A percentile compares a stretch with the other conserved stretches of the same genome.
Evolutionary conservation across 805 yeast species (phyloP).

Genomic region (baker's yeast (Saccharomyces cerevisiae)): DNA sequence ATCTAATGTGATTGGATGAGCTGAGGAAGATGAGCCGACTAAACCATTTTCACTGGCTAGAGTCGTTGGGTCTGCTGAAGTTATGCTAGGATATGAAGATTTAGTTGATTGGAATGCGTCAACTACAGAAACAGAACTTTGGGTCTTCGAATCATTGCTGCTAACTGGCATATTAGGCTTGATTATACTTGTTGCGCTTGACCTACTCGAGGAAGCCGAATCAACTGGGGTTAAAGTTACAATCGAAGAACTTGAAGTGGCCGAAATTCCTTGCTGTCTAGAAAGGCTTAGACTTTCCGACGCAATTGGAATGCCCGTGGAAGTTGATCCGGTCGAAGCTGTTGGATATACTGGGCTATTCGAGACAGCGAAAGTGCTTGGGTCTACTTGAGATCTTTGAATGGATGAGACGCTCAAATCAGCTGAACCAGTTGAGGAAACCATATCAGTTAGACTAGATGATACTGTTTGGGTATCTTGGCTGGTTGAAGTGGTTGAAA

Average conservation of each 20-base stretch:
- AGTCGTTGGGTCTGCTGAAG: neutral
- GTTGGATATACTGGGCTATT: too few species aligned
- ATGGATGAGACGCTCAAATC: neutral
- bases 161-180: neutral
- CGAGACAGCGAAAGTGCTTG: neutral
- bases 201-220: neutral
- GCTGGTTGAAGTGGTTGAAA: neutral
- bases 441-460: neutral
- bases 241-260: neutral
- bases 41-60: neutral
- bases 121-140: neutral
- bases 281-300: neutral
- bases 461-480: neutral
- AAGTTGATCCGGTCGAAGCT: neutral
- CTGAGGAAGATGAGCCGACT: neutral
- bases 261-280: too few species aligned
- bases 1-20: neutral
- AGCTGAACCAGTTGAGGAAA: neutral
- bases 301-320: neutral
- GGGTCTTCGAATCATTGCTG: too few species aligned
- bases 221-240: neutral
- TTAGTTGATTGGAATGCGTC: neutral
- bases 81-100: neutral
- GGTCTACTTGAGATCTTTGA: neutral
- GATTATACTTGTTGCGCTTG: neutral